Base-by-base conservation (phyloP, 2,329 filamentous ascomycete genomes). In the Fusarium duplospermum region DNA sequence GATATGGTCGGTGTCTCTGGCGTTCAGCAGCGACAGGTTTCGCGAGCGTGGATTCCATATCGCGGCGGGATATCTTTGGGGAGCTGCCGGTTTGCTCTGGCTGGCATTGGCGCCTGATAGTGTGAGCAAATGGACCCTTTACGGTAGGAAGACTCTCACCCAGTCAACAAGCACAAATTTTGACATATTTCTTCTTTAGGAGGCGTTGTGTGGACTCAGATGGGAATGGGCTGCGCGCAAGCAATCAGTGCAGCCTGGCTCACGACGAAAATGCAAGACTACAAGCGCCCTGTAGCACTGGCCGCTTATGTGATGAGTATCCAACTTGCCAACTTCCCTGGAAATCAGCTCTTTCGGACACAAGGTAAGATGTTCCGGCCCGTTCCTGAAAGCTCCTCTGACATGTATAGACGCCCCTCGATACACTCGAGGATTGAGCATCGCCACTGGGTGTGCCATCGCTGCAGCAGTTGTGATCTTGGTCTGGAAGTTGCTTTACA, bases 291-390 rank as follows among this genome's bases (percentile, higher is more conserved):
- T 4, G 54, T 80, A 0, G 79, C 79, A 0, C 47, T 81, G 8
- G 79, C 79, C 20, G 79, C 79, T 1, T 81, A 81, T 64, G 79
- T 81, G 1, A 79, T 81, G 78, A 78, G 77, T 47, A 77, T 80
- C 10, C 79, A 81, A 35, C 75, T 81, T 11, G 79, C 79, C 36
- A 80, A 77, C 33, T 80, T 80, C 18, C 77, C 76, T 2, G 79
- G 79, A 1, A 81, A 79, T n/a, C 79, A 81, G 22, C 42, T 80
- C 0, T 80, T 81, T 14, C 72, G 77, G 5, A 33, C 70, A 2
- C 62, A 79, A 73, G 79, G 79, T 78, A 71, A 13, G 40, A 45
- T 4, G n/a, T 42, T 42, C n/a, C 6, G 10, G 3, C 38, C n/a
- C 10, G 10, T 7, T 6, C n/a, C n/a, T 20, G n/a, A 13, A 40